Evolutionary conservation across 2,329 filamentous ascomycete species (phyloP), one percentile per base, ranked within the genome.

Genomic region (Periglandula ipomoeae): DNA sequence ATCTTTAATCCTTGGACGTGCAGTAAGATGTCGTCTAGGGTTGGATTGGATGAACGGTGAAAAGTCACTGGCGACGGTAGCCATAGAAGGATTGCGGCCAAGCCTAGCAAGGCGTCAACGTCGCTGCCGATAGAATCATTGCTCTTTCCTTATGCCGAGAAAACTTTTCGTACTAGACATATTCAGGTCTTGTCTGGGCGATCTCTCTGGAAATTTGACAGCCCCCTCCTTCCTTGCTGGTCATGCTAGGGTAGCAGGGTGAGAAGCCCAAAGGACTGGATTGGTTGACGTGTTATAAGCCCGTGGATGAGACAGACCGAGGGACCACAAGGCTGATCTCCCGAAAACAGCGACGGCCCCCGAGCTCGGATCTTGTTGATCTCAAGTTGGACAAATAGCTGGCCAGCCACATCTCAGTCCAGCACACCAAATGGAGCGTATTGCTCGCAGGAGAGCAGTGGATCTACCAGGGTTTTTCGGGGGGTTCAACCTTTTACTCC

Each of bases 281-380:
- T 41, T 48, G 38, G 20, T 19, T 41, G 32, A 35, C 27, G 20
- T 34, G 26, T 22, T 15, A 26, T 22, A 5, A 32, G 32, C 39
- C 27, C 15, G 41, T 23, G 39, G 23, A 9, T 32, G 30, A 19
- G 10, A 19, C 8, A 43, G n/a, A 38, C 17, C 30, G 23, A 39
- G 11, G 34, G 35, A 41, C 41, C 48, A 44, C 44, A 50, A 35
- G 50, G 48, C 45, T 52, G 48, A 50, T 52, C 35, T 50, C 43
- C 44, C 42, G 42, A 34, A 45, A 40, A 19, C 35, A 34, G 41
- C 41, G 11, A 32, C 23, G 15, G n/a, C 24, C 41, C 27, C 39
- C 42, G 48, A 41, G 22, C 37, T 47, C 44, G 47, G 47, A 49
- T 49, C 42, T 46, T 44, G 50, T 23, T 40, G 34, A 45, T 51